Percentiles rank a stretch among this genome's conserved stretches.
Evolutionary conservation across 1,284 basidiomycete genomes (phyloP).

Genomic region (Hemileia vastatrix): DNA sequence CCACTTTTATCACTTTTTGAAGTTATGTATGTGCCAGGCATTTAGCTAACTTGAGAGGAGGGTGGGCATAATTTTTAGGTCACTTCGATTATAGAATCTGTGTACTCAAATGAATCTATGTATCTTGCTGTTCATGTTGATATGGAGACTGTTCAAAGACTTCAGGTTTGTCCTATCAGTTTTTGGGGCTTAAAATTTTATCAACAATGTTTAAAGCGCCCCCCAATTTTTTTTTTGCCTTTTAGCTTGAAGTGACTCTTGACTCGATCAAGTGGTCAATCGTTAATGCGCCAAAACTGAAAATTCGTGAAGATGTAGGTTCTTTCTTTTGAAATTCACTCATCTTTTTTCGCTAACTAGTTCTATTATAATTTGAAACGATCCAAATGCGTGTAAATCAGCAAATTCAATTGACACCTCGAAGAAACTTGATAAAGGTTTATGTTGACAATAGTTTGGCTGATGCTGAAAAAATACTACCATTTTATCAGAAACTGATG

Average conservation of each 20-base stretch:
- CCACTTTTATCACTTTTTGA: background rate
- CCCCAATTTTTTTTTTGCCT: no score
- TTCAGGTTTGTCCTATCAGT: constrained; percentile 53
- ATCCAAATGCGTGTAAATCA: constrained; percentile 6
- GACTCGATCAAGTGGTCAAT: constrained; percentile 92
- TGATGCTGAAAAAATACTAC: constrained; percentile 57
- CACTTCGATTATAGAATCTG: constrained; percentile 85
- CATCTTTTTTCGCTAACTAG: background rate
- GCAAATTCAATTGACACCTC: constrained; percentile 31
- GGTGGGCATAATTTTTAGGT: constrained; percentile 48
- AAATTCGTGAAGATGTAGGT: constrained; percentile 65
- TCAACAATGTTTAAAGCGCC: no score
- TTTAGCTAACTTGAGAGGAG: no score
- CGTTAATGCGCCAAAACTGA: constrained; percentile 75
- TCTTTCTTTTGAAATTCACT: background rate
- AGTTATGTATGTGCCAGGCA: background rate
- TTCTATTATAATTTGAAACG: background rate
- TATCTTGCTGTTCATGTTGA: constrained; percentile 93
- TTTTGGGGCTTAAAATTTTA: background rate
- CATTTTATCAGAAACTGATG: constrained; percentile 66
- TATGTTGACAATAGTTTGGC: constrained; percentile 55
- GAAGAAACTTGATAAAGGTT: constrained; percentile 69
- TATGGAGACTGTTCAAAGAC: constrained; percentile 72
- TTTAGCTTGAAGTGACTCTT: constrained; percentile 69
- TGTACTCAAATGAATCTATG: constrained; percentile 83